phyloP scores from a whole-genome alignment of 2,329 filamentous ascomycete genomes.

The Endothia cerciana region DNA sequence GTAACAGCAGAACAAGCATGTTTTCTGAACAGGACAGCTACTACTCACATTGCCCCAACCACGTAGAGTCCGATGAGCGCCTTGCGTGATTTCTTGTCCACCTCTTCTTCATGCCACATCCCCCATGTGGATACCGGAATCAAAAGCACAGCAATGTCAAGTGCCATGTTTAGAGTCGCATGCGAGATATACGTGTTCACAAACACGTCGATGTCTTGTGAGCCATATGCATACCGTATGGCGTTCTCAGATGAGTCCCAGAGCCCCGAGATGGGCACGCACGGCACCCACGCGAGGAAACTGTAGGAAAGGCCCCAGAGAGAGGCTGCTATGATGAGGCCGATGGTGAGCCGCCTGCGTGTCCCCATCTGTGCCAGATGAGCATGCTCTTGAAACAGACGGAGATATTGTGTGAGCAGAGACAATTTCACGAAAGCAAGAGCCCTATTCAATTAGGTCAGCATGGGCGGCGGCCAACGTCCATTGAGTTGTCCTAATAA shows the following conservation, averaged over 20 bases:
- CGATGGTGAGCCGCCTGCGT: slow-evolving; percentile 25
- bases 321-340: slow-evolving; percentile 27
- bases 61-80: slow-evolving; percentile 17
- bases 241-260: slow-evolving; percentile 28
- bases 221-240: slow-evolving; percentile 18
- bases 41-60: slow-evolving; percentile 29
- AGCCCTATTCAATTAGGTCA: slow-evolving; percentile 14
- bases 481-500: not conserved
- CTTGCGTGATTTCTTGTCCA: slow-evolving; percentile 13
- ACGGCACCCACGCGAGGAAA: slow-evolving; percentile 34
- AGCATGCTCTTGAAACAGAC: slow-evolving; percentile 31
- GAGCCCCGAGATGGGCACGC: slow-evolving; percentile 30
- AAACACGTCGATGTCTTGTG: slow-evolving; percentile 11
- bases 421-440: slow-evolving; percentile 34
- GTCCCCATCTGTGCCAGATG: slow-evolving; percentile 23
- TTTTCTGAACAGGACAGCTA: not conserved
- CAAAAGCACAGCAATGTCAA: slow-evolving; percentile 22
- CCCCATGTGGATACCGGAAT: slow-evolving; percentile 20
- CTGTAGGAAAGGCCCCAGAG: slow-evolving; percentile 33
- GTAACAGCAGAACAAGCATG: not conserved
- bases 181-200: slow-evolving; percentile 21
- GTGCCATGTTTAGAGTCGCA: slow-evolving; percentile 20
- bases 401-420: slow-evolving; percentile 35
- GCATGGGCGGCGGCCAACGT: not conserved
- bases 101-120: slow-evolving; percentile 17